phyloP scores from a whole-genome alignment of 1,139 yeast species.

The Yamadazyma taylorii region DNA sequence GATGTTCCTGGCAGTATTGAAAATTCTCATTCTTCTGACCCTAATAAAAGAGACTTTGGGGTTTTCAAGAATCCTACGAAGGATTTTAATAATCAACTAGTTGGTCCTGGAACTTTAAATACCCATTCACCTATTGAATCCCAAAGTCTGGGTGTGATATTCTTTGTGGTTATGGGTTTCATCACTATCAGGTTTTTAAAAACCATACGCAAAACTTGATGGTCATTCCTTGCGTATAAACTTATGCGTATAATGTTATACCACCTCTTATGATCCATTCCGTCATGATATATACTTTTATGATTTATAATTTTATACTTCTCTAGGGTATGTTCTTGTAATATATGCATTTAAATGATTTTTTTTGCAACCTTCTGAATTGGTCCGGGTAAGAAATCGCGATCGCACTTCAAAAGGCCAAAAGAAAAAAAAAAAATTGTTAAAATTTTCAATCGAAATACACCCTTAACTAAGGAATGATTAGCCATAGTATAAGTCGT shows the following conservation, averaged over 20 bases:
- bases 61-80: background rate
- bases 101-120: background rate
- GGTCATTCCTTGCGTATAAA: background rate
- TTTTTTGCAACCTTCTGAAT: background rate
- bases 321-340: background rate
- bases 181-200: constrained; percentile 17
- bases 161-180: constrained; percentile 17
- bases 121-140: constrained; percentile 3
- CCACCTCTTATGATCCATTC: no score
- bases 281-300: background rate
- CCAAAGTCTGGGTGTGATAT: constrained; percentile 16
- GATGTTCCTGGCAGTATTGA: constrained; percentile 6
- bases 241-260: no score
- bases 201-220: constrained; percentile 1
- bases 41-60: constrained; percentile 1
- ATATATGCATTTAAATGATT: no score
- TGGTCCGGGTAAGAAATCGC: background rate
- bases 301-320: background rate
- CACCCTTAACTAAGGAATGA: background rate
- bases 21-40: constrained; percentile 5
- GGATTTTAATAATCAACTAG: background rate
- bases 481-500: background rate
- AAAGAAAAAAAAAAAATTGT: background rate
- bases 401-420: constrained; percentile 12
- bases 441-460: no score